Evolutionary conservation across 225 moss, liverwort and hornwort genomes (phyloP).

Genomic region (Bryum argenteum): DNA sequence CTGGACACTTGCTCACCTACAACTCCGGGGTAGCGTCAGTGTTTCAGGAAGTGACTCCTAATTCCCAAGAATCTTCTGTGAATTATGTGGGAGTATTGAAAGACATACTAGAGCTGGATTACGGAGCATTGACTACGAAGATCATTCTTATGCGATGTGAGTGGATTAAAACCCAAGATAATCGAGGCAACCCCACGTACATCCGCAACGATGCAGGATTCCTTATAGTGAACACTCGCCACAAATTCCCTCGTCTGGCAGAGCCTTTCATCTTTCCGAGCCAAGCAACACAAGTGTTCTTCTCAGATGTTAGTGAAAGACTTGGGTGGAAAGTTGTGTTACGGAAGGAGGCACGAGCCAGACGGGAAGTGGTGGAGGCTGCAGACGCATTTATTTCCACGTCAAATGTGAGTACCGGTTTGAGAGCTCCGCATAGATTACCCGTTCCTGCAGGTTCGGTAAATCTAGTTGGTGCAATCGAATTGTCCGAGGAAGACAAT

Average conservation of each 20-base stretch:
- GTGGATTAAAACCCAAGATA: not conserved
- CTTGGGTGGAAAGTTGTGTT: conserved; percentile 2
- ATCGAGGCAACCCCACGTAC: not conserved
- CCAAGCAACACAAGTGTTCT: not conserved
- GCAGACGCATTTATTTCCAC: not conserved
- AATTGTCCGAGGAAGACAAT: not conserved
- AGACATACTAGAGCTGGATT: not conserved
- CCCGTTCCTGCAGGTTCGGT: conserved; percentile 7
- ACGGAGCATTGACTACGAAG: not conserved
- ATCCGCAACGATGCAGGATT: no score
- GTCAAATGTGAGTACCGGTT: not conserved
- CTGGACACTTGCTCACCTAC: no score
- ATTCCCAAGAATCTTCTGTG: not conserved
- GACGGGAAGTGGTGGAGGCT: not conserved
- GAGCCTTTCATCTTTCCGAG: no score
- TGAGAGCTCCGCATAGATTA: not conserved
- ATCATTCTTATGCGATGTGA: not conserved
- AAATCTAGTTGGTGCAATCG: not conserved
- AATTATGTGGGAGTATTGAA: not conserved
- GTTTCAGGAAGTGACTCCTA: not conserved
- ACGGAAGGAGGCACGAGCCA: not conserved
- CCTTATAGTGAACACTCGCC: no score
- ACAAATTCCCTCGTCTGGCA: no score
- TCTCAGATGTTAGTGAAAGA: not conserved
- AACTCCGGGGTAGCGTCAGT: not conserved